These are phyloP conservation scores for Daldinia sp. DNA, from an alignment of 2,329 filamentous ascomycete species.

Conservation along the genomic window DNA sequence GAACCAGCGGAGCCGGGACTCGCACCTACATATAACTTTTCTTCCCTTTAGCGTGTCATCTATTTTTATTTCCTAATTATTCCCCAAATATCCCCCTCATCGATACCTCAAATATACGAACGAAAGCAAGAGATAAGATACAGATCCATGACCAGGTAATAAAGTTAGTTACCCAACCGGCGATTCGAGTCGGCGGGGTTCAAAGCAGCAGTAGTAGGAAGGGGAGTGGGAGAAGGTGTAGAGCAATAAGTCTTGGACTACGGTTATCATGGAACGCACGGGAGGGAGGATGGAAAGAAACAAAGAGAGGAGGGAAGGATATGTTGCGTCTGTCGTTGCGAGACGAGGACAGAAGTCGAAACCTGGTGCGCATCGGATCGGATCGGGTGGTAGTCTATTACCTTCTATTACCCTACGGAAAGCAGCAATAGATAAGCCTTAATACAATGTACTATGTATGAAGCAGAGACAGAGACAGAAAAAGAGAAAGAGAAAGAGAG, in stretches of 20 bases:
- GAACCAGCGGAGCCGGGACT: slow-evolving; percentile 8
- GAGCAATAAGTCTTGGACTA: background rate
- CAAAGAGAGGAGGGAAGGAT: too few species aligned
- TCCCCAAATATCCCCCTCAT: slow-evolving; percentile 23
- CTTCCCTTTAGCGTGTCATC: slow-evolving; percentile 29
- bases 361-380: background rate
- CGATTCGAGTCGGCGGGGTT: background rate
- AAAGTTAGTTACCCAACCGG: background rate
- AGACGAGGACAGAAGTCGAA: background rate
- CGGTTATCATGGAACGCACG: background rate
- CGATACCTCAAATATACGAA: slow-evolving; percentile 30
- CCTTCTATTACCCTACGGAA: background rate
- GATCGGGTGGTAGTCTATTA: too few species aligned
- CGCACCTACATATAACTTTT: slow-evolving; percentile 19
- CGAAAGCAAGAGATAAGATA: slow-evolving; percentile 22
- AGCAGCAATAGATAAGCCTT: slow-evolving; percentile 5
- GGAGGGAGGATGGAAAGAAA: background rate
- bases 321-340: background rate
- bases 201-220: slow-evolving; percentile 2
- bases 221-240: background rate
- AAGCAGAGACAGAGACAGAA: background rate
- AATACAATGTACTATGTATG: slow-evolving; percentile 10
- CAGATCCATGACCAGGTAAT: slow-evolving; percentile 26
- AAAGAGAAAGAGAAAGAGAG: background rate
- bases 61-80: slow-evolving; percentile 23